phyloP scores from a whole-genome alignment of 2,329 filamentous ascomycete species.

The Diaporthe ampelina region DNA sequence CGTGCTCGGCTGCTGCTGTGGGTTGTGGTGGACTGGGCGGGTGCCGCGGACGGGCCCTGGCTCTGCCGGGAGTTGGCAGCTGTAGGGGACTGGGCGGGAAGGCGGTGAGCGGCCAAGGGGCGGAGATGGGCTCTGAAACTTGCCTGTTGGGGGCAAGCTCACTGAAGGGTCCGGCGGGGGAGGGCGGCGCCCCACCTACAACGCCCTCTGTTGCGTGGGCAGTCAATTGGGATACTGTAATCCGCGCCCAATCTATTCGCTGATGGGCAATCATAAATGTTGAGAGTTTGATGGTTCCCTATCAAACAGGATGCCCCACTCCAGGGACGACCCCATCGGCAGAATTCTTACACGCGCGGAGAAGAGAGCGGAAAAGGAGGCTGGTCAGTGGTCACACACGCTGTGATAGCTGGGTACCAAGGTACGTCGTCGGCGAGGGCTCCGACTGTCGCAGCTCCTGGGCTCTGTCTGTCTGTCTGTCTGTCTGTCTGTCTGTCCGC shows the following conservation, averaged over 20 bases:
- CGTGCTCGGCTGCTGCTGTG: too few relatives aligned
- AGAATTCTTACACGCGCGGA: conserved; percentile 29
- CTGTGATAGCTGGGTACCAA: background rate
- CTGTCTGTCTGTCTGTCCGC: too few relatives aligned
- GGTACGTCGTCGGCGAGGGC: background rate
- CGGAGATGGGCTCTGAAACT: conserved; percentile 28
- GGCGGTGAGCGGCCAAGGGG: conserved; percentile 19
- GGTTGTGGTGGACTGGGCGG: conserved; percentile 1
- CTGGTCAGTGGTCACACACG: background rate
- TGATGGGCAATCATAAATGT: conserved; percentile 31
- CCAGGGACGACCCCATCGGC: conserved; percentile 19
- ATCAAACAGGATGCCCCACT: conserved; percentile 6
- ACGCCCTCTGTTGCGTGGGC: background rate
- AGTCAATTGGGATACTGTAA: conserved; percentile 11
- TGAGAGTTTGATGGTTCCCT: conserved; percentile 32
- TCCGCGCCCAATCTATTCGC: conserved; percentile 25
- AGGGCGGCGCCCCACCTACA: conserved; percentile 16
- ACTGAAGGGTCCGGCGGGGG: conserved; percentile 15
- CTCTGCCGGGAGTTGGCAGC: conserved; percentile 19
- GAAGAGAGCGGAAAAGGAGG: conserved; percentile 25
- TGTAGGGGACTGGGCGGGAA: conserved; percentile 10
- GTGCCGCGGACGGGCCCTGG: conserved; percentile 28
- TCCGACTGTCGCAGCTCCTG: background rate
- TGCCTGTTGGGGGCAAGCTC: conserved; percentile 28
- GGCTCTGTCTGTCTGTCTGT: background rate